Percentiles rank a stretch among this genome's conserved stretches.
phyloP scores from a whole-genome alignment of 75 land plant genomes.

The Pinus albicaulis region DNA sequence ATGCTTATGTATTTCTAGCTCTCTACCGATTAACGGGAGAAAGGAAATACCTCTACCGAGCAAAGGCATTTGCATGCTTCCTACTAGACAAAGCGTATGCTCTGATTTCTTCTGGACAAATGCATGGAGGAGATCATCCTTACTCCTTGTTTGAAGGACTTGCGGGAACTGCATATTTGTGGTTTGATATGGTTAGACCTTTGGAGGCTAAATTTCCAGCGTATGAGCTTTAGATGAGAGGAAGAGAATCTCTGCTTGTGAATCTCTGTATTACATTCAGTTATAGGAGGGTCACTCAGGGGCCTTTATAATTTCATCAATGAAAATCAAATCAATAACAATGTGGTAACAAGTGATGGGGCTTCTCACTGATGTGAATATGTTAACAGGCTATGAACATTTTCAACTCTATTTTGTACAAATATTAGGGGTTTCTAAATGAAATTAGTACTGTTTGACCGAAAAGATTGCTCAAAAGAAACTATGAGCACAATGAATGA shows the following conservation, averaged over 20 bases:
- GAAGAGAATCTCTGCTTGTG: background rate
- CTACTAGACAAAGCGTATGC: conserved; percentile 45
- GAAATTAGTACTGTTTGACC: too few species aligned
- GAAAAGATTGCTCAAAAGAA: too few species aligned
- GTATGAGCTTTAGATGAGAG: conserved; percentile 56
- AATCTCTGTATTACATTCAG: background rate
- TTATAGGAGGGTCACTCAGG: background rate
- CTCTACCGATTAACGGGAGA: conserved; percentile 73
- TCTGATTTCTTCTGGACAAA: conserved; percentile 63
- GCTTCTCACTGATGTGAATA: too few species aligned
- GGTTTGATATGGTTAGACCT: conserved; percentile 70
- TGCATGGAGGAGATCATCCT: conserved; percentile 92
- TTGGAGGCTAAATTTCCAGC: conserved; percentile 75
- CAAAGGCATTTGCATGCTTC: conserved; percentile 78
- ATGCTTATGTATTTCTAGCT: conserved; percentile 80
- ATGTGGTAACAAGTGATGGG: too few species aligned
- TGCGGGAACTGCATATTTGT: conserved; percentile 82
- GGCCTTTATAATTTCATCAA: background rate
- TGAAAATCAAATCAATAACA: too few species aligned
- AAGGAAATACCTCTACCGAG: conserved; percentile 52
- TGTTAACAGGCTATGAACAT: too few species aligned
- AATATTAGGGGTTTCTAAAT: too few species aligned
- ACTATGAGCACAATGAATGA: too few species aligned
- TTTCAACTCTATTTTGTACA: too few species aligned
- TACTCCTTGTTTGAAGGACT: conserved; percentile 87